These are phyloP conservation scores for Daldinia childiae DNA, from an alignment of 495 filamentous ascomycete genomes.

Conservation along the genomic window DNA sequence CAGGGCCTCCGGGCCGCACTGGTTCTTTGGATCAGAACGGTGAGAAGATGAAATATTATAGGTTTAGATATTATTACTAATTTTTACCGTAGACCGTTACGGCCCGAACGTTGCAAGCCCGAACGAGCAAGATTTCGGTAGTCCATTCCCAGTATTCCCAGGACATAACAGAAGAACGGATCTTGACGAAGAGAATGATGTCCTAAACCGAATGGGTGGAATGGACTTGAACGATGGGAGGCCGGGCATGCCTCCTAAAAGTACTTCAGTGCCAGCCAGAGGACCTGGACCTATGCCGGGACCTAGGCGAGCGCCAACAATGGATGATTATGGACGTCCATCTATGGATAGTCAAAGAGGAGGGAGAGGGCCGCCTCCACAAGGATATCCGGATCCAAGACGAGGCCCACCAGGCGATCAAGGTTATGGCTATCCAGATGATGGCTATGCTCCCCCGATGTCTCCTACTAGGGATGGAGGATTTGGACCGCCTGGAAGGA, in stretches of 20 bases:
- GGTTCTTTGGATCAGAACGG: constrained; percentile 47
- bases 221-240: constrained; percentile 65
- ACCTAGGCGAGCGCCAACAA: constrained; percentile 48
- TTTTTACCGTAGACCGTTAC: constrained; percentile 43
- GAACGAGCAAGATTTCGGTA: constrained; percentile 66
- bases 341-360: constrained; percentile 49
- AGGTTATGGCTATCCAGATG: constrained; percentile 50
- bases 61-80: constrained; percentile 22
- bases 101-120: constrained; percentile 52
- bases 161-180: constrained; percentile 59
- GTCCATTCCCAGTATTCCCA: constrained; percentile 74
- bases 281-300: constrained; percentile 46
- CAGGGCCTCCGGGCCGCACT: constrained; percentile 49
- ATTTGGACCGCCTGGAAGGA: constrained; percentile 56
- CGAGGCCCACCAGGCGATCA: constrained; percentile 52
- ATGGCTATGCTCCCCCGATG: constrained; percentile 49
- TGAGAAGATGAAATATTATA: constrained; percentile 34
- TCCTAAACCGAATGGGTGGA: constrained; percentile 64
- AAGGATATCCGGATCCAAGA: constrained; percentile 54
- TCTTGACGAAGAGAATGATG: constrained; percentile 55
- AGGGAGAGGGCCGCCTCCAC: constrained; percentile 48
- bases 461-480: constrained; percentile 42
- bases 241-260: constrained; percentile 33
- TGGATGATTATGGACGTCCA: constrained; percentile 48
- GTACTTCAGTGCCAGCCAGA: constrained; percentile 42